Evolutionary conservation across 805 yeast species (phyloP), one percentile per base, ranked within the genome.

Genomic region (Starmerella bacillaris): DNA sequence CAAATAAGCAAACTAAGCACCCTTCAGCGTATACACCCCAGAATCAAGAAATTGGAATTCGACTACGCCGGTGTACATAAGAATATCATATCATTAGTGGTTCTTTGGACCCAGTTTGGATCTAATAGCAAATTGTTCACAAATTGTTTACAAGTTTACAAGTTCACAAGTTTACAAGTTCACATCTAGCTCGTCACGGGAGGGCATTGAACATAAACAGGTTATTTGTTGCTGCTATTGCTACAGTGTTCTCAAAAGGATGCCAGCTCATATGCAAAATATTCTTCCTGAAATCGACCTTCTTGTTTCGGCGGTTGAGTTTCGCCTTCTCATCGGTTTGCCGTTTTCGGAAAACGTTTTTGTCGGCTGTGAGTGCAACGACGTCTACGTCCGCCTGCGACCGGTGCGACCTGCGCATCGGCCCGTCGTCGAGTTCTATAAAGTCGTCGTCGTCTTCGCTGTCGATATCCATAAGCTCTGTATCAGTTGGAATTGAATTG

Each of bases 211-310:
- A 58, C 39, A 58, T 61, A 50, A 58, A 58, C 36, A 58, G 47
- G 60, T 89, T 89, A 63, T 89, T 92, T 17, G 99, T 89, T 15
- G 98, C 96, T 33, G 96, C 96, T 52, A 89, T 79, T 29, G 98
- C 98, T 47, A 89, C 93, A 35, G 89, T 74, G 60, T 89, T 82
- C 60, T 92, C 98, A 47, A 65, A 67, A 44, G 99, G 98, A 64
- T 89, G 98, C 98, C 99, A 89, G 56, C 95, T 82, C 58, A 83
- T 66, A 60, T 89, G 96, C 57, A 86, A 65, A 41, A 89, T 84
- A 57, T 80, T 76, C 66, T 84, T 86, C 59, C 84, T 82, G 64
- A 84, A 89, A 59, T 92, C 96, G 46, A 84, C 78, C 45, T 72
- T 68, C 51, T 74, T 83, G 50, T 72, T 72, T 53, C 77, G 67